Percentiles rank a stretch among this genome's conserved stretches.
Evolutionary conservation across 2,329 filamentous ascomycete genomes (phyloP).

Genomic region (Ophiostoma novo-ulmi): DNA sequence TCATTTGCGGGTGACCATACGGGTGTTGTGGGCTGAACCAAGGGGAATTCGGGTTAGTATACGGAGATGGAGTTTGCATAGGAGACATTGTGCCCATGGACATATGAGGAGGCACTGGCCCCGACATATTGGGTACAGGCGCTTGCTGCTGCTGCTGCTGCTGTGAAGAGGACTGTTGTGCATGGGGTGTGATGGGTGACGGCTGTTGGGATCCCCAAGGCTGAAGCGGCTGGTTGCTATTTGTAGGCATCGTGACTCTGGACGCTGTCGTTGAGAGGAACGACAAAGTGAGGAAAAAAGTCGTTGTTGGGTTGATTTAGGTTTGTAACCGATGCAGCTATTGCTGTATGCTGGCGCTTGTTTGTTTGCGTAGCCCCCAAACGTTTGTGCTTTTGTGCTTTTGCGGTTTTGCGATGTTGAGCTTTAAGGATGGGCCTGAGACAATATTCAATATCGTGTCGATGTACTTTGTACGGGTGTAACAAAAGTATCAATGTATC

Average conservation of each 20-base stretch:
- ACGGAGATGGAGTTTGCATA: conserved; percentile 18
- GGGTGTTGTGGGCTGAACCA: conserved; percentile 42
- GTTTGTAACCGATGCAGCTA: conserved; percentile 9
- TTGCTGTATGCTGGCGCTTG: not conserved
- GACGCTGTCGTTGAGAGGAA: not conserved
- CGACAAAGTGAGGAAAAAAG: not conserved
- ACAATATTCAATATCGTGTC: not conserved
- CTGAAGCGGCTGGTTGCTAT: conserved; percentile 29
- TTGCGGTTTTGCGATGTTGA: not conserved
- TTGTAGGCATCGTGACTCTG: conserved; percentile 27
- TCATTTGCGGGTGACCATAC: conserved; percentile 44
- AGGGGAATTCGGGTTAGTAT: conserved; percentile 36
- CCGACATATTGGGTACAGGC: conserved; percentile 13
- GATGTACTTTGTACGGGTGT: conserved; percentile 12
- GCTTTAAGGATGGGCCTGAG: not conserved
- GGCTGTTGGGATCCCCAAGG: conserved; percentile 28
- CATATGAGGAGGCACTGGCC: conserved; percentile 10
- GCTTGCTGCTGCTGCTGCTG: conserved; percentile 21
- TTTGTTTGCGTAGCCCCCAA: not conserved
- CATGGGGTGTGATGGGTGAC: not conserved
- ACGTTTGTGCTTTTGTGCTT: not conserved
- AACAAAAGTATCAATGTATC: not conserved
- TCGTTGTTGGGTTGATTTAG: not conserved
- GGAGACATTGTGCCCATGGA: conserved; percentile 2
- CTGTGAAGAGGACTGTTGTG: conserved; percentile 29